A percentile compares a stretch with the other conserved stretches of the same genome.
phyloP scores from a whole-genome alignment of 2,329 filamentous ascomycete species.

The Orbilia quercus region DNA sequence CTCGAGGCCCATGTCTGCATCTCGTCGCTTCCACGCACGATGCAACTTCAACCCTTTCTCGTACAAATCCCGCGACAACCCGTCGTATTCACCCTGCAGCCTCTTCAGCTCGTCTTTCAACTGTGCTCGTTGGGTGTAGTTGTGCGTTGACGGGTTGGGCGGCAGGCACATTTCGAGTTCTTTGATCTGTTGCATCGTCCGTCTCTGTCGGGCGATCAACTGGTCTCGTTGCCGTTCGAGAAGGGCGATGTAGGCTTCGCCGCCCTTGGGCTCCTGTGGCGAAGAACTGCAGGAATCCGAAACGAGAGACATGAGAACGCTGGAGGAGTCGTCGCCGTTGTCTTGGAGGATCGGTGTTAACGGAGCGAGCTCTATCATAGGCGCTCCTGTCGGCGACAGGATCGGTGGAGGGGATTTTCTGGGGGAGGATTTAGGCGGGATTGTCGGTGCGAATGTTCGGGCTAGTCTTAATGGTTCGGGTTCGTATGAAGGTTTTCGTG shows the following conservation, averaged over 20 bases:
- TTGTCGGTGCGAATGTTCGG: slow-evolving; percentile 10
- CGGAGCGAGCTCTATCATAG: slow-evolving; percentile 52
- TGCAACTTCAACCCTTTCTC: slow-evolving; percentile 60
- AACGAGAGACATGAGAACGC: slow-evolving; percentile 53
- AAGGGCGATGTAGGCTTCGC: slow-evolving; percentile 58
- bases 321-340: slow-evolving; percentile 52
- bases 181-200: slow-evolving; percentile 57
- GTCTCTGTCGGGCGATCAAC: slow-evolving; percentile 48
- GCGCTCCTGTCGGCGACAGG: slow-evolving; percentile 46
- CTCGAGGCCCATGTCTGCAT: slow-evolving; percentile 59
- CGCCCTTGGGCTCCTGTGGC: slow-evolving; percentile 55
- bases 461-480: slow-evolving; percentile 37
- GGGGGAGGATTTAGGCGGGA: slow-evolving; percentile 11
- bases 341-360: slow-evolving; percentile 51
- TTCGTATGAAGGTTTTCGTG: slow-evolving; percentile 49
- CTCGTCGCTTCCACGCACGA: slow-evolving; percentile 59
- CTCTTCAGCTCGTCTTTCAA: slow-evolving; percentile 57
- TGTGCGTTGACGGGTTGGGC: slow-evolving; percentile 58
- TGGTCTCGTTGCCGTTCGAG: slow-evolving; percentile 59
- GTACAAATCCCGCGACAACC: slow-evolving; percentile 59
- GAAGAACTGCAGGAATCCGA: slow-evolving; percentile 49
- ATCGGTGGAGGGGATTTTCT: slow-evolving; percentile 45
- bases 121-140: slow-evolving; percentile 55
- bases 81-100: slow-evolving; percentile 57
- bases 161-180: slow-evolving; percentile 58